Conservation (phyloP, 495 filamentous ascomycete species). For the Aspergillus panamensis region DNA sequence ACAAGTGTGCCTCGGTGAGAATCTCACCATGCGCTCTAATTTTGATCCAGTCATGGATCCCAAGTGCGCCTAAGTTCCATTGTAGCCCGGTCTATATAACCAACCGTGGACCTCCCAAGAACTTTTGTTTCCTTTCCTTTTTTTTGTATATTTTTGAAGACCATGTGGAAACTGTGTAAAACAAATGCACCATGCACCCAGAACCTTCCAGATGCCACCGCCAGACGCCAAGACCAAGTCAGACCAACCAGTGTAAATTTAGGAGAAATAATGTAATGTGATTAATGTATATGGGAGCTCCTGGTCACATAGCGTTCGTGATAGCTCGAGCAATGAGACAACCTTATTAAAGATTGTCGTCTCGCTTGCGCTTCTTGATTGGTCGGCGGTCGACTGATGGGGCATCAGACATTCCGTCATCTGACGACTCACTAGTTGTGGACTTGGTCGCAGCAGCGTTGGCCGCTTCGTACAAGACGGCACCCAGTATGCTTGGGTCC, state of each 20-base stretch:
- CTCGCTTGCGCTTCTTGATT: conserved; percentile 77
- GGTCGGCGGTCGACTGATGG: conserved; percentile 46
- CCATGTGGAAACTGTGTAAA: background rate
- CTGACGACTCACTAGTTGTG: conserved; percentile 50
- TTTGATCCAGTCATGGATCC: conserved; percentile 21
- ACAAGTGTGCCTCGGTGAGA: conserved; percentile 18
- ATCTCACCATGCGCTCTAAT: conserved; percentile 31
- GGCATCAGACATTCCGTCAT: conserved; percentile 42
- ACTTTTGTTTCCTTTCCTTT: conserved; percentile 1
- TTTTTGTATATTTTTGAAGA: conserved; percentile 5
- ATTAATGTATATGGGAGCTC: conserved; percentile 35
- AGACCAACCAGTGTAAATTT: conserved; percentile 18
- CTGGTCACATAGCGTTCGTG: conserved; percentile 45
- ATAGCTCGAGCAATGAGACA: conserved; percentile 24
- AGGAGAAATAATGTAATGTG: conserved; percentile 14
- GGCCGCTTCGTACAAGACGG: conserved; percentile 72
- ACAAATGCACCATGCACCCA: conserved; percentile 28
- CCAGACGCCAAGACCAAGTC: conserved; percentile 39
- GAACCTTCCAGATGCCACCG: conserved; percentile 27
- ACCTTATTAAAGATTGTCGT: conserved; percentile 38
- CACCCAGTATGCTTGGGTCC: conserved; percentile 62
- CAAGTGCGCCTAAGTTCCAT: conserved; percentile 20
- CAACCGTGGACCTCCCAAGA: conserved; percentile 10
- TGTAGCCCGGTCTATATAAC: conserved; percentile 21
- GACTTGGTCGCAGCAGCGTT: conserved; percentile 57